These are phyloP conservation scores for Zoysia pacifica DNA, from an alignment of 176 grass and related monocot species.

Conservation along the genomic window DNA sequence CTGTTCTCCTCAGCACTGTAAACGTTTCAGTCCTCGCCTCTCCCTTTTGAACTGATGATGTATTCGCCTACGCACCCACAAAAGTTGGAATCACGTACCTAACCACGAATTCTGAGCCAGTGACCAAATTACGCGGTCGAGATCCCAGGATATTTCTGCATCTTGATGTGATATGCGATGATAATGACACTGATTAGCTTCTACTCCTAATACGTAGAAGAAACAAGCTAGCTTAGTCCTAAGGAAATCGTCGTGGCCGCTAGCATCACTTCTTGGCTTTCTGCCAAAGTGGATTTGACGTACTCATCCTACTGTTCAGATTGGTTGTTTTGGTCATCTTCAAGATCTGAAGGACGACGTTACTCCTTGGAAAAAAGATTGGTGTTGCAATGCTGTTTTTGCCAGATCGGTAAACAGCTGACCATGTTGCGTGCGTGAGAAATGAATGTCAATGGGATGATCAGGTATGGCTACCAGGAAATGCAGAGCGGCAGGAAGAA, in stretches of 20 bases:
- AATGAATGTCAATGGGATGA: background rate
- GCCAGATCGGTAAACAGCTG: background rate
- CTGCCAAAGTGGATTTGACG: too few relatives aligned
- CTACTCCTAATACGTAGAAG: background rate
- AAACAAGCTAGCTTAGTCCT: background rate
- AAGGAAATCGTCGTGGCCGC: background rate
- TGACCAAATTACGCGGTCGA: background rate
- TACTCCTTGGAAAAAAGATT: too few relatives aligned
- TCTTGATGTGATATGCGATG: background rate
- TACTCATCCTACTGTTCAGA: too few relatives aligned
- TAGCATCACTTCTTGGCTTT: slow-evolving; percentile 4
- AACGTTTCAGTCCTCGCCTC: background rate
- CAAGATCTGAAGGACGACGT: too few relatives aligned
- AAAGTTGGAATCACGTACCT: background rate
- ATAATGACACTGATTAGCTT: background rate
- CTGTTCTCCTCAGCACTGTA: background rate
- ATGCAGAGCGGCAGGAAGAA: background rate
- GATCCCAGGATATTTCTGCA: slow-evolving; percentile 1
- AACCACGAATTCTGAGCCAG: background rate
- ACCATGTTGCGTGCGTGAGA: background rate
- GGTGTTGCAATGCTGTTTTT: too few relatives aligned
- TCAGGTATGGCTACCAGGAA: background rate
- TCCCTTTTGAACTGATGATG: slow-evolving; percentile 4
- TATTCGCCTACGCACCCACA: background rate
- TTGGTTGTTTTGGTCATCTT: too few relatives aligned